Evolutionary conservation across 2,329 filamentous ascomycete genomes (phyloP), one percentile per base, ranked within the genome.

Genomic region (Aspergillus sp.): DNA sequence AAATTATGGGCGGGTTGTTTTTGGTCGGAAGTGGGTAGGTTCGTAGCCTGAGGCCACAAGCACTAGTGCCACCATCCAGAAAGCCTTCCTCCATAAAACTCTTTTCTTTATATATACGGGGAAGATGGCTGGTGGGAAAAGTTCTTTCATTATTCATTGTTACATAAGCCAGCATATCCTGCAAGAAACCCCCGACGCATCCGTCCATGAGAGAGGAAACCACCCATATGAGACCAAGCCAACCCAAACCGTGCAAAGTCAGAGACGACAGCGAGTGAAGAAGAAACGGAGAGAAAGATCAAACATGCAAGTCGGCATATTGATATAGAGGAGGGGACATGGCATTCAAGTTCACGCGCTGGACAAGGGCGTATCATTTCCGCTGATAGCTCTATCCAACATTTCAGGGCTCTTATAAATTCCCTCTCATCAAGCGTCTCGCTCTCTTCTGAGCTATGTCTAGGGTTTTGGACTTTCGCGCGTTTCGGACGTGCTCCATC

Each of bases 381-480:
- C 25, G 28, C 30, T 45, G 22, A 48, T 41, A 34, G 52, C 46
- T 50, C 48, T 55, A 54, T 47, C 47, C 54, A 57, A 23, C 46
- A 43, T 50, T 25, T 25, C 22, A 31, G n/a, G 52, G 30, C 22
- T 59, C 61, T 34, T 63, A 60, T 54, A 62, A 60, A 57, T 63
- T 67, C n/a, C 68, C 64, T 55, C 67, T 69, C 58, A 75, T 59
- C 53, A 78, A 53, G 45, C 68, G 59, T 48, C 69, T 72, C 23
- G 75, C 77, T 48, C 70, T 71, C 54, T 68, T 71, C 52, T 79
- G 77, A 46, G 76, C 77, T 38, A 65, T 71, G 51, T 70, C 72
- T 49, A 79, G 62, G 19, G 74, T 61, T 45, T 69, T 68, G 43
- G 66, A 72, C 54, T 70, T 73, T 34, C 66, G 68, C 15, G 65